Base-by-base conservation (phyloP, 2,329 filamentous ascomycete species). In the Aspergillus versicolor region DNA sequence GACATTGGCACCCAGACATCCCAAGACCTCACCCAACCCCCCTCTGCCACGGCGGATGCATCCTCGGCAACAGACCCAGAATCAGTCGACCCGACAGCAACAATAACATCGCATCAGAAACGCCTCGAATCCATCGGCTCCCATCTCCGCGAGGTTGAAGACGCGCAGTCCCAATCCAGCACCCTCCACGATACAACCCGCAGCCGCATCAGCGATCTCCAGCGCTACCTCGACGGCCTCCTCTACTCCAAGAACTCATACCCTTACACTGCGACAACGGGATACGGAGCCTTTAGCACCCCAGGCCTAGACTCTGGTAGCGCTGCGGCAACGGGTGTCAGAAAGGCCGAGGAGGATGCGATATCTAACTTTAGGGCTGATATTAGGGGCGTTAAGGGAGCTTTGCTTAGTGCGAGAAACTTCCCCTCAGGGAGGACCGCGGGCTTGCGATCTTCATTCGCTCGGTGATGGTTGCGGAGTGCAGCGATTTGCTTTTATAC, bases 1-100 rank as follows among this genome's bases (percentile, higher is more conserved):
- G 84, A 87, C 63, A 81, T 83, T 58, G 85, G 83, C 50, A 86
- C 84, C 0, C 85, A 88, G 65, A 88, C 85, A 3, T 80, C 79
- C 2, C 81, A 81, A 24, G 69, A 70, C 30, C 40, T 59, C 19
- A 32, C 24, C 21, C 41, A 56, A 56, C 30, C 52, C 22, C 27
- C 48, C 11, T 21, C 54, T n/a, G 13, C 52, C 22, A 27, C 24
- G 21, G 21, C 21, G 27, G 52, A 55, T 24, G 47, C 27, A 38
- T 42, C 11, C 15, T 52, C 9, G 17, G 37, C 8, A 24, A 70
- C 71, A 1, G 59, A 68, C 9, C 54, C 67, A 0, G 61, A 67
- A 7, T 27, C 22, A 24, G n/a, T 3, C 15, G 60, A 65, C 5
- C 66, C 71, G 6, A 62, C 60, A 7, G 62, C 63, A 45, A 61